phyloP scores from a whole-genome alignment of 805 yeast species.

The Lachancea fermentati region DNA sequence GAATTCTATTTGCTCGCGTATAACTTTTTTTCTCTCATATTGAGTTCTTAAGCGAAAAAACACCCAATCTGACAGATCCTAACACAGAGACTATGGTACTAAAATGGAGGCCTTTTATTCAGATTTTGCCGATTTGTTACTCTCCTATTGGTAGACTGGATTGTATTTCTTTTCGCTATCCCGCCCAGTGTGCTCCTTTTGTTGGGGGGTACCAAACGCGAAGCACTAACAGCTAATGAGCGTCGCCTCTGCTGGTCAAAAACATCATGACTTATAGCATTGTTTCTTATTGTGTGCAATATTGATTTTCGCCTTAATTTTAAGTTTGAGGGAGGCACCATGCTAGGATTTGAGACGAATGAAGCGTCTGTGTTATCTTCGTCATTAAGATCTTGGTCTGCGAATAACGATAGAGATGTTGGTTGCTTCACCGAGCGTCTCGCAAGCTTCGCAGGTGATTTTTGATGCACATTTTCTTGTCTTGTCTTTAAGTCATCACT shows the following conservation, averaged over 20 bases:
- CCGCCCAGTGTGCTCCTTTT: not conserved
- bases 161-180: not conserved
- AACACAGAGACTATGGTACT: conserved; percentile 7
- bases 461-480: not conserved
- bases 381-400: conserved; percentile 14
- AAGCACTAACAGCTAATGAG: conserved; percentile 12
- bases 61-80: not conserved
- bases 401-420: not conserved
- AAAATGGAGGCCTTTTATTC: conserved; percentile 24
- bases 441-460: not conserved
- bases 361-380: conserved; percentile 33
- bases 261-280: conserved; percentile 18
- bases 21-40: not conserved
- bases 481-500: not conserved
- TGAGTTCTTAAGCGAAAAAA: not conserved
- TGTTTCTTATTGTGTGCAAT: conserved; percentile 29
- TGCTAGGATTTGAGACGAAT: conserved; percentile 28
- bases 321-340: conserved; percentile 6
- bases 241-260: conserved; percentile 6
- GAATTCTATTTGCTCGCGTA: conserved; percentile 4
- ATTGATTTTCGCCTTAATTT: conserved; percentile 30
- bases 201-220: conserved; percentile 6
- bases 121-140: not conserved
- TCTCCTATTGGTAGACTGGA: not conserved
- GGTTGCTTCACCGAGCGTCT: not conserved